Evolutionary conservation across 352 stramenopile species (phyloP), one percentile per base, ranked within the genome.

Genomic region (Ochromonadaceae sp.): DNA sequence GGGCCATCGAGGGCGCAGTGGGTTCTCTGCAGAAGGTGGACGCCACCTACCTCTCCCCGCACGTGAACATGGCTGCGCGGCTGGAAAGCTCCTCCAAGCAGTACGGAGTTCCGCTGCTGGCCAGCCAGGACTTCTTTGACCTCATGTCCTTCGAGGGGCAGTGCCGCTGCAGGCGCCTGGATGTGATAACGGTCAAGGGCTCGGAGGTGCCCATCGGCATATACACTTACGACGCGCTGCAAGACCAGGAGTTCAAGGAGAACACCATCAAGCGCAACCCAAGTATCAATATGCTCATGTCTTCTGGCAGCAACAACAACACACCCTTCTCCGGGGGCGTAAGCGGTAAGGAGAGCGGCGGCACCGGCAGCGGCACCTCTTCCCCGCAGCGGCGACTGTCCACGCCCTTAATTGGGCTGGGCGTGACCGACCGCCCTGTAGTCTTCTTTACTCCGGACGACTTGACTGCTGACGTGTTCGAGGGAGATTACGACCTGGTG

Each of bases 1-100:
- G 93, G 93, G 91, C 91, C 0, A 97, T 98, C 41, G 93, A 98
- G 77, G 93, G 93, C 28, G 90, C 91, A 0, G 95, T 98, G 58
- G 93, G 93, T 30, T 96, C 86, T 20, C 72, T 87, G 31, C 96
- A 96, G 78, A 98, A 98, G 72, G 95, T 98, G 49, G 92, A 98
- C 75, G 91, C 91, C 31, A 97, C 90, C 0, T 98, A 98, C 65
- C 72, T 98, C 0, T 96, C 87, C 1, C 90, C 91, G 3, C 90
- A 97, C 70, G 91, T 97, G 12, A 97, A 98, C 74, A 96, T 97
- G 88, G 88, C 91, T 1, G 87, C 85, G 17, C 81, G 91, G 48
- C 83, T 98, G 59, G 92, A 96, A 74, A 90, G 86, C 48, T 90
- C 89, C 17, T 94, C 85, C 4, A 90, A 89, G 0, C 88, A 97